Evolutionary conservation across 2,329 filamentous ascomycete genomes (phyloP).

Genomic region (Atkinsonella texensis): DNA sequence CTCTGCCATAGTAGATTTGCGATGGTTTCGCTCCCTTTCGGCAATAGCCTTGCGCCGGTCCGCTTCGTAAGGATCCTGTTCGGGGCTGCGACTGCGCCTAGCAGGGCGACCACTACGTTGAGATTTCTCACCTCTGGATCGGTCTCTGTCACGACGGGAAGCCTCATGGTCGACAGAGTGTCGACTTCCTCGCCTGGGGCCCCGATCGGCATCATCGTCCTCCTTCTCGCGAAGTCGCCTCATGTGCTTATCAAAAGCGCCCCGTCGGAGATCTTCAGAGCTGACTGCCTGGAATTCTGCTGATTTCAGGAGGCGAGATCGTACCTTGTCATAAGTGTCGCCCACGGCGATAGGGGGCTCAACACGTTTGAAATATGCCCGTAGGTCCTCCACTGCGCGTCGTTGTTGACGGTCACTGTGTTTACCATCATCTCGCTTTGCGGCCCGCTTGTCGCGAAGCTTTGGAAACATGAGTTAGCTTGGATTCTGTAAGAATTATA

Average conservation of each 20-base stretch:
- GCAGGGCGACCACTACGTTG: conserved; percentile 45
- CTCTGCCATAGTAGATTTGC: conserved; percentile 63
- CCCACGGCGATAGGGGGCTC: conserved; percentile 67
- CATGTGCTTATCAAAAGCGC: conserved; percentile 85
- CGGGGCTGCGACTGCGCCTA: conserved; percentile 74
- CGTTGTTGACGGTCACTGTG: conserved; percentile 78
- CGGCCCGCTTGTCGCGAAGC: conserved; percentile 77
- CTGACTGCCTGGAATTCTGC: conserved; percentile 76
- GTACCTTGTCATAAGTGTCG: conserved; percentile 85
- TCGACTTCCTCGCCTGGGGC: conserved; percentile 45
- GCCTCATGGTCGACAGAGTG: conserved; percentile 37
- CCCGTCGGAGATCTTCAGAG: conserved; percentile 69
- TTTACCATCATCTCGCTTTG: conserved; percentile 74
- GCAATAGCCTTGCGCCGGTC: conserved; percentile 89
- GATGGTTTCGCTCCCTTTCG: conserved; percentile 86
- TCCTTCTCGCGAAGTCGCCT: conserved; percentile 86
- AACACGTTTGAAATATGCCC: conserved; percentile 77
- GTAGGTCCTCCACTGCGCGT: conserved; percentile 70
- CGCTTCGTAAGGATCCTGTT: conserved; percentile 87
- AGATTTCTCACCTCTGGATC: conserved; percentile 48
- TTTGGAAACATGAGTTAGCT: conserved; percentile 16
- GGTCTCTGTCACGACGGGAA: conserved; percentile 51
- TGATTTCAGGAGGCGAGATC: conserved; percentile 63
- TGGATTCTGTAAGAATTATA: neutral
- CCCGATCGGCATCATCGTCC: conserved; percentile 67